Base-by-base conservation (phyloP, 2,329 filamentous ascomycete species). In the Diplodia intermedia region DNA sequence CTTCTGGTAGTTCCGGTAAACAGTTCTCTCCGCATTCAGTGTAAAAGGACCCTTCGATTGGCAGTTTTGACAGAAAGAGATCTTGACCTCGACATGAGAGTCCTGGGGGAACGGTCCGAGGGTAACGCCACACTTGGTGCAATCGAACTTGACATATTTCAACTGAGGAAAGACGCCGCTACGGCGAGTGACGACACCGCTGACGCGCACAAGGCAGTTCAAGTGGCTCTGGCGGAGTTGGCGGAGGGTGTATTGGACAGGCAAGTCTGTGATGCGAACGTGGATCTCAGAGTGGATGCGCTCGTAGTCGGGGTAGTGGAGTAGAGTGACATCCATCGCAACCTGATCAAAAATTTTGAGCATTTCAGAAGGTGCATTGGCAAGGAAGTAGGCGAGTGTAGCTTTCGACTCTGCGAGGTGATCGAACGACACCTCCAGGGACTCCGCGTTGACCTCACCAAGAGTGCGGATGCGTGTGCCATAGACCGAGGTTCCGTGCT, bases 1-100 rank as follows among this genome's bases (percentile, higher is more conserved):
- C 78, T 97, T 99, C 79, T 99, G 95, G 81, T 97, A 99, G 80
- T 99, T 99, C 71, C 95, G 91, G 82, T 99, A 99, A 18, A 99
- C 91, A 0, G 95, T 99, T 84, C 97, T 96, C 78, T 98, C 95
- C 4, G 93, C 95, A 82, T 98, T 98, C 72, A 99, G 84, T 0
- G 90, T 97, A 77, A 99, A 99, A 0, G 95, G 96, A 0, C 95
- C 95, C 50, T 93, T 90, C 49, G 93, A 96, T 81, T 98, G 94
- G 81, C 95, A 99, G 78, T 92, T 95, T 77, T 97, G 94, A 78
- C 95, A 99, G 83, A 92, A 99, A 0, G 91, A 92, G 73, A 99
- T 92, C 81, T 94, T 97, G 76, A 99, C 94, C 79, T 99, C 95
- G 53, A 94, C 90, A 70, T 95, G 97, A 52, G 94, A 95, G 82